Evolutionary conservation across 345 rosid species (phyloP), one percentile per base, ranked within the genome.

Genomic region (Citrus medica): DNA sequence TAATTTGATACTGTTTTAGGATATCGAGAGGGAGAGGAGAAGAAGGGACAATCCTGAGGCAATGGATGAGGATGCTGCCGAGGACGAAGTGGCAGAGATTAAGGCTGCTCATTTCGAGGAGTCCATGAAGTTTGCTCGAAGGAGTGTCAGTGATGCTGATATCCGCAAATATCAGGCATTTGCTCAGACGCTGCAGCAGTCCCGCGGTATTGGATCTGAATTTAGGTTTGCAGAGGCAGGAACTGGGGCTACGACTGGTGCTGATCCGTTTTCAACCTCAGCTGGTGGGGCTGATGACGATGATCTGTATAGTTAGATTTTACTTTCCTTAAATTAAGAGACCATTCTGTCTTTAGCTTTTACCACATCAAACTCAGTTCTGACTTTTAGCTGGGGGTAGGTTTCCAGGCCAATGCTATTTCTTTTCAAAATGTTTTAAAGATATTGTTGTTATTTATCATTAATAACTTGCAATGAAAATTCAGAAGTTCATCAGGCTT

Each of bases 21-120:
- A 88, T 71, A 88, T 86, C 53, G 87, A 88, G 78, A 88, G 63
- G 82, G 88, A 85, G 82, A 86, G 67, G 67, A 82, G 76, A 64
- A 78, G 75, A 37, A 56, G 76, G 0, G 87, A 81, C 40, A 80
- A 84, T 76, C 89, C 85, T 0, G 86, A 88, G 75, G 87, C 86
- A 5, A 88, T 88, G 87, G 90, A 86, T 30, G 95, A 91, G 80
- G 92, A 91, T 27, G 79, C 30, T 9, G 79, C 25, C 1, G 92
- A 88, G 17, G 93, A 88, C 0, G 93, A 88, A 76, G 81, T 85
- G 59, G 61, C 87, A 3, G 86, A 88, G 84, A 88, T 88, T 48
- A 88, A 84, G 79, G 86, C 87, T 25, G 88, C 86, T 33, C 90
- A 86, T 37, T 88, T 88, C 17, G 86, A 84, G 77, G 87, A 88